A percentile compares a stretch with the other conserved stretches of the same genome.
Evolutionary conservation across 2,329 filamentous ascomycete genomes (phyloP).

Genomic region (Fusarium sp.): DNA sequence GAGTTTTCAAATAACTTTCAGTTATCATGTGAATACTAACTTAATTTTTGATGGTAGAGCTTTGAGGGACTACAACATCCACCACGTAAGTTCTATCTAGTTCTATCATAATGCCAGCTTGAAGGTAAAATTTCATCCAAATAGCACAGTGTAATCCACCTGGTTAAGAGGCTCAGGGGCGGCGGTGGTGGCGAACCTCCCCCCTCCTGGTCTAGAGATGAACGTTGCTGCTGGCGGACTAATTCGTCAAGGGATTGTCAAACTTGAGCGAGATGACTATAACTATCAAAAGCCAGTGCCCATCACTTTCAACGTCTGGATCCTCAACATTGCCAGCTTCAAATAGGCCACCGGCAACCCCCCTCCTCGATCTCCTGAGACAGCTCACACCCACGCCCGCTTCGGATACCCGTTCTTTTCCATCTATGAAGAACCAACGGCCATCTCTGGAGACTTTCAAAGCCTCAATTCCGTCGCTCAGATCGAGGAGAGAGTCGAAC

Average conservation of each 20-base stretch:
- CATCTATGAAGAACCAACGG: background rate
- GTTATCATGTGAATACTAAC: too few relatives aligned
- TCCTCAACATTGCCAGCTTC: constrained; percentile 11
- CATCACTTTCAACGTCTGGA: constrained; percentile 1
- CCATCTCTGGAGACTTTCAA: background rate
- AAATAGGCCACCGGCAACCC: background rate
- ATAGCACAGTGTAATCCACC: too few relatives aligned
- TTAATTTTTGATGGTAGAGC: too few relatives aligned
- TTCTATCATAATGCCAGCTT: too few relatives aligned
- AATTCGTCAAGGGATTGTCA: constrained; percentile 8
- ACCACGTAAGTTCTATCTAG: too few relatives aligned
- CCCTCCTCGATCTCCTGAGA: background rate
- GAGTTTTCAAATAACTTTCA: too few relatives aligned
- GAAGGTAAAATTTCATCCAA: too few relatives aligned
- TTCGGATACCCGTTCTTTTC: background rate
- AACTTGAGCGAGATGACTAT: fast-evolving
- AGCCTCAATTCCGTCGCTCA: background rate
- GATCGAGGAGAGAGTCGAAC: background rate
- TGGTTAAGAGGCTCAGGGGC: too few relatives aligned
- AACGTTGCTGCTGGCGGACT: constrained; percentile 1
- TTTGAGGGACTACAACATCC: too few relatives aligned
- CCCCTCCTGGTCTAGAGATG: background rate
- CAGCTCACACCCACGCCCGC: background rate
- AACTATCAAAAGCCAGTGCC: background rate
- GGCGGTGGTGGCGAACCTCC: too few relatives aligned